These are phyloP conservation scores for Paecilomyces sp. DNA, from an alignment of 2,329 filamentous ascomycete genomes.

Conservation along the genomic window DNA sequence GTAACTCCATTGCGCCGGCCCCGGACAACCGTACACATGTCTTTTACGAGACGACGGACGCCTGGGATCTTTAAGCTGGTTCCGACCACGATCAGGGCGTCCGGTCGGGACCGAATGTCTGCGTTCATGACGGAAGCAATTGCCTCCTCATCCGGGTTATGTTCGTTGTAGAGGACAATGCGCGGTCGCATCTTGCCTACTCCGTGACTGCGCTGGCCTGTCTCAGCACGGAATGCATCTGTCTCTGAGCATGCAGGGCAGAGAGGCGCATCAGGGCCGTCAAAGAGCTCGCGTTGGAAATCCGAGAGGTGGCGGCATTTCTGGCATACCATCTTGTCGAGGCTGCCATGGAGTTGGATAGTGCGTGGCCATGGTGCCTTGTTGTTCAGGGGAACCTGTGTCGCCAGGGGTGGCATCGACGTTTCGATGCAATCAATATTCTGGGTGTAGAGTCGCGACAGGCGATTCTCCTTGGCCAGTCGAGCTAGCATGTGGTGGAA, in stretches of 20 bases:
- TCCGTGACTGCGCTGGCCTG: constrained; percentile 86
- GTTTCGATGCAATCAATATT: constrained; percentile 97
- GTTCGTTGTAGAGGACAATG: constrained; percentile 96
- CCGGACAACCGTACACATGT: constrained; percentile 83
- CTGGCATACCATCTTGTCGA: constrained; percentile 94
- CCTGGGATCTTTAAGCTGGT: constrained; percentile 94
- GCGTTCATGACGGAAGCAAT: constrained; percentile 86
- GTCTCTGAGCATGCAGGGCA: constrained; percentile 68
- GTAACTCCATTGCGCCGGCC: constrained; percentile 71
- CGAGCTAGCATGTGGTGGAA: constrained; percentile 94
- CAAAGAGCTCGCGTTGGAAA: constrained; percentile 73
- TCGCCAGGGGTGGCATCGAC: constrained; percentile 68
- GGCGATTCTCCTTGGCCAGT: constrained; percentile 74
- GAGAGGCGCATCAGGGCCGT: constrained; percentile 73
- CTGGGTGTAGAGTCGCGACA: constrained; percentile 88
- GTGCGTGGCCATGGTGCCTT: constrained; percentile 92
- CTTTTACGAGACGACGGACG: constrained; percentile 78
- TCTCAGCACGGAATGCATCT: constrained; percentile 68
- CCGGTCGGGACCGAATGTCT: constrained; percentile 77
- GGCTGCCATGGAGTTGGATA: constrained; percentile 85
- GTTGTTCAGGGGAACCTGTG: constrained; percentile 69
- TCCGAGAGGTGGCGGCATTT: constrained; percentile 75
- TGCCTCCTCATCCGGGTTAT: constrained; percentile 91
- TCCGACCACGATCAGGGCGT: constrained; percentile 89
- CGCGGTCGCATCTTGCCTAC: constrained; percentile 83